These are phyloP conservation scores for Didymosphaeria variabile DNA, from an alignment of 2,329 filamentous ascomycete genomes.

Conservation along the genomic window DNA sequence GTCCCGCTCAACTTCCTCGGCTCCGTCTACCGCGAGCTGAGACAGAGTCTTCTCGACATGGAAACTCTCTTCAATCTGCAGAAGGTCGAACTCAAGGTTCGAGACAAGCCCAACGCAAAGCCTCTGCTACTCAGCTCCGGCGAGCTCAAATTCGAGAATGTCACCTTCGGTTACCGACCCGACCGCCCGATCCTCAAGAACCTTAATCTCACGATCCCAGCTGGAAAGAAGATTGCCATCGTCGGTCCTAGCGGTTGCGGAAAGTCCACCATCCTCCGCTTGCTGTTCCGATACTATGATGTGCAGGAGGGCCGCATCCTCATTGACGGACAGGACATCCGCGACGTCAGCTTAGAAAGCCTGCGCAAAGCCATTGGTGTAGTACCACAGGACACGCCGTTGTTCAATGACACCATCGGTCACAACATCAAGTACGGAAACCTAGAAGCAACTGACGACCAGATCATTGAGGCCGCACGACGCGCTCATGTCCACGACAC, in stretches of 20 bases:
- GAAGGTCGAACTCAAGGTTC: conserved; percentile 90
- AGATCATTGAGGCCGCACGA: conserved; percentile 79
- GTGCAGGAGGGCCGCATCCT: conserved; percentile 84
- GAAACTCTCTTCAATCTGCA: conserved; percentile 97
- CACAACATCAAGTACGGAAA: conserved; percentile 96
- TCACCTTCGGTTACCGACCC: conserved; percentile 89
- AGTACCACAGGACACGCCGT: conserved; percentile 93
- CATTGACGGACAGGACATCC: conserved; percentile 92
- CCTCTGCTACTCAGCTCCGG: conserved; percentile 79
- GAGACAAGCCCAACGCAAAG: conserved; percentile 77
- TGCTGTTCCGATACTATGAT: conserved; percentile 96
- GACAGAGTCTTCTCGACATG: conserved; percentile 96
- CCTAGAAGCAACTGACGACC: conserved; percentile 76
- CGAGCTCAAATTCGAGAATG: conserved; percentile 93
- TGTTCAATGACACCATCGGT: conserved; percentile 96
- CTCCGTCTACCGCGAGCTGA: conserved; percentile 95
- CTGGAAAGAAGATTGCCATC: conserved; percentile 93
- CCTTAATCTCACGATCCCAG: conserved; percentile 86
- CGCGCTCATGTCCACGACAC: conserved; percentile 82
- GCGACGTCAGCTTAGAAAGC: conserved; percentile 81
- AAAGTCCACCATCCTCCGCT: conserved; percentile 89
- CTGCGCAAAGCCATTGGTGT: conserved; percentile 88
- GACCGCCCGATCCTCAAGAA: conserved; percentile 88
- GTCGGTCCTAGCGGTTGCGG: conserved; percentile 96
- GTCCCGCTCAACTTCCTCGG: conserved; percentile 97